These are phyloP conservation scores for Pythium biforme DNA, from an alignment of 352 stramenopile species.

Conservation along the genomic window DNA sequence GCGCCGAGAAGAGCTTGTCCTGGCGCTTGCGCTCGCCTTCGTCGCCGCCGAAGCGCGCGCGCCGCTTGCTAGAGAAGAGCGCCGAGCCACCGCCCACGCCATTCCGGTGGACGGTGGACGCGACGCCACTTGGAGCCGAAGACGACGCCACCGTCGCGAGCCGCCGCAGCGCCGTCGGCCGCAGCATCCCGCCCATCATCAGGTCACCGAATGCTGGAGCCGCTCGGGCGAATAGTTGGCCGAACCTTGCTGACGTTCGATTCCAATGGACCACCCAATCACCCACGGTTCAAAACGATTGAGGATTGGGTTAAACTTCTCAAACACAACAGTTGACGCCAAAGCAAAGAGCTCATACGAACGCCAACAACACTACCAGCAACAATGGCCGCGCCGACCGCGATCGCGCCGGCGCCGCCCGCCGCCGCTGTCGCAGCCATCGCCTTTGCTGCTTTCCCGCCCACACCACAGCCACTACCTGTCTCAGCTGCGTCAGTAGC, in stretches of 20 bases:
- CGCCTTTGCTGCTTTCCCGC: neutral
- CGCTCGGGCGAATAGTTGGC: neutral
- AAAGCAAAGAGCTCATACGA: neutral
- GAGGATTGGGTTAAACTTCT: slow-evolving; percentile 13
- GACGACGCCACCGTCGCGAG: neutral
- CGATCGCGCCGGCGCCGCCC: neutral
- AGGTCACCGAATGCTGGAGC: neutral
- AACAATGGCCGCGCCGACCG: slow-evolving; percentile 11
- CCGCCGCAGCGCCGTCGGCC: neutral
- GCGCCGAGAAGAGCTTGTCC: slow-evolving; percentile 33
- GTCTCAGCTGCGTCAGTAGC: no score
- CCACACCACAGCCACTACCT: neutral
- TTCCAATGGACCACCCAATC: slow-evolving; percentile 1
- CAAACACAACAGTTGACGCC: no score
- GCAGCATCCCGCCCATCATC: neutral
- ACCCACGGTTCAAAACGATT: slow-evolving; percentile 1
- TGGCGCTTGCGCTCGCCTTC: slow-evolving; percentile 20
- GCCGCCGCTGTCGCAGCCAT: slow-evolving; percentile 1
- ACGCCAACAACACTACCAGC: neutral
- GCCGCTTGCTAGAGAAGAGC: slow-evolving; percentile 33
- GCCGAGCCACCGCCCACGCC: neutral
- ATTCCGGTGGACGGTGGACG: neutral
- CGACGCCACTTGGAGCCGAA: neutral
- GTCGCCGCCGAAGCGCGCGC: slow-evolving; percentile 19
- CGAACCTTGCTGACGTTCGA: neutral